Conservation (phyloP, 495 filamentous ascomycete genomes). For the Opeltia flavorubescens region DNA sequence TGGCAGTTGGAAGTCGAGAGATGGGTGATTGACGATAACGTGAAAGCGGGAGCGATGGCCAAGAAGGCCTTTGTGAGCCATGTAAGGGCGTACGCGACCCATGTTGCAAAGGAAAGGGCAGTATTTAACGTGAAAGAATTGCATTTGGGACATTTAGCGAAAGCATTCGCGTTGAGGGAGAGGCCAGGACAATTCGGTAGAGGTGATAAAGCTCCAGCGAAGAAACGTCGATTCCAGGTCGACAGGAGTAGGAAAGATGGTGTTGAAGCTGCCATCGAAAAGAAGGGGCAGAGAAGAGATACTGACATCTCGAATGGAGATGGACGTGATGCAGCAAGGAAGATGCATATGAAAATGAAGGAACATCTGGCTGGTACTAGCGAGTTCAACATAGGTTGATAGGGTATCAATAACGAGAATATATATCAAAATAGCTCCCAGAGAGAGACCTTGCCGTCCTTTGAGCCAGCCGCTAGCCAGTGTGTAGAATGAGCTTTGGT, state of each 20-base stretch:
- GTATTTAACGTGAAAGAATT: slow-evolving; percentile 82
- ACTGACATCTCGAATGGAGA: slow-evolving; percentile 28
- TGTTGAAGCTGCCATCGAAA: slow-evolving; percentile 7
- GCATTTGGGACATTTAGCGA: slow-evolving; percentile 87
- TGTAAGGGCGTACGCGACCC: slow-evolving; percentile 87
- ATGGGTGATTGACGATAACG: slow-evolving; percentile 47
- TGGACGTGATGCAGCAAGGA: slow-evolving; percentile 49
- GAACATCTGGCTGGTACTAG: slow-evolving; percentile 56
- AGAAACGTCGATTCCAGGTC: slow-evolving; percentile 26
- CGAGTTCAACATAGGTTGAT: slow-evolving; percentile 81
- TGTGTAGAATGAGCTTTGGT: slow-evolving; percentile 55
- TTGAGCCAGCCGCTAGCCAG: slow-evolving; percentile 83
- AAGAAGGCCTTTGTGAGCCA: slow-evolving; percentile 79
- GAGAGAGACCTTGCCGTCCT: slow-evolving; percentile 90
- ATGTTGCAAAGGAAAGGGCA: slow-evolving; percentile 63
- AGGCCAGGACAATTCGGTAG: slow-evolving; percentile 70
- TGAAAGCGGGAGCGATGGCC: slow-evolving; percentile 50
- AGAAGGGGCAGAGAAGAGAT: slow-evolving; percentile 17
- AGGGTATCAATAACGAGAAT: slow-evolving; percentile 4
- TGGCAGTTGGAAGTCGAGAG: slow-evolving; percentile 63
- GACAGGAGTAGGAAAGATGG: slow-evolving; percentile 20
- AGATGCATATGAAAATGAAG: slow-evolving; percentile 74
- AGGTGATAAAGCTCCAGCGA: slow-evolving; percentile 14
- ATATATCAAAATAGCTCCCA: slow-evolving; percentile 79
- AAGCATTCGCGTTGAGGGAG: slow-evolving; percentile 80